These are phyloP conservation scores for Phytophthora niederhauseri DNA, from an alignment of 352 stramenopile species.

Conservation along the genomic window DNA sequence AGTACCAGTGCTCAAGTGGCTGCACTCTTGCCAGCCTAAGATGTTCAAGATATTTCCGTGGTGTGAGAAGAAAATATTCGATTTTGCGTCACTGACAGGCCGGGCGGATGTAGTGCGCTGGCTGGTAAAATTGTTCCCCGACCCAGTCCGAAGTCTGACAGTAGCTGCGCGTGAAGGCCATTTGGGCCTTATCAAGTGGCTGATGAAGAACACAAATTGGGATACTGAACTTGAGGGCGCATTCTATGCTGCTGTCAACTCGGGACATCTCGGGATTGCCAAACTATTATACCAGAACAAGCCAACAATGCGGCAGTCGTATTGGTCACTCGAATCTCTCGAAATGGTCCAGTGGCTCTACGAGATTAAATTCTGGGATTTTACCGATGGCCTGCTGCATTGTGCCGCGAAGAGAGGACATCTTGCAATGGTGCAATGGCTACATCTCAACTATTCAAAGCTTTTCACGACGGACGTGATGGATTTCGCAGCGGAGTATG, in stretches of 20 bases:
- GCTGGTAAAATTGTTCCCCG: not conserved
- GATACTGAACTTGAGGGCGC: not conserved
- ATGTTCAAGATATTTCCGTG: not conserved
- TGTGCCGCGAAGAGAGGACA: slow-evolving; percentile 14
- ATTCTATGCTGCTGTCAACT: slow-evolving; percentile 15
- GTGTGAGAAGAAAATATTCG: not conserved
- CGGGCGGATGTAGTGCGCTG: not conserved
- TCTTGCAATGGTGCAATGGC: slow-evolving; percentile 21
- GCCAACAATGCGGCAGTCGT: not conserved
- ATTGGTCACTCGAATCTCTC: not conserved
- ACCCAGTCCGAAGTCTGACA: not conserved
- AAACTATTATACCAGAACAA: slow-evolving; percentile 9
- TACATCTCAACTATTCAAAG: slow-evolving; percentile 11
- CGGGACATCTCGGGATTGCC: slow-evolving; percentile 26
- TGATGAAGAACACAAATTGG: slow-evolving; percentile 24
- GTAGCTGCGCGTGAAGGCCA: not conserved
- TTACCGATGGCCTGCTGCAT: not conserved
- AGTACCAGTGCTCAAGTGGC: not conserved
- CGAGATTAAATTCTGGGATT: not conserved
- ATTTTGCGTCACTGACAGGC: not conserved
- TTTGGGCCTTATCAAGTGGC: not conserved
- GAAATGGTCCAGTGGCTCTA: slow-evolving; percentile 22
- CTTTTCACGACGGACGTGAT: not conserved
- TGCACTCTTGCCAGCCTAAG: not conserved
- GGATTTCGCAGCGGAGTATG: slow-evolving; percentile 3